phyloP scores from a whole-genome alignment of 2,329 filamentous ascomycete species.

The Aspergillus quadrilineatus region DNA sequence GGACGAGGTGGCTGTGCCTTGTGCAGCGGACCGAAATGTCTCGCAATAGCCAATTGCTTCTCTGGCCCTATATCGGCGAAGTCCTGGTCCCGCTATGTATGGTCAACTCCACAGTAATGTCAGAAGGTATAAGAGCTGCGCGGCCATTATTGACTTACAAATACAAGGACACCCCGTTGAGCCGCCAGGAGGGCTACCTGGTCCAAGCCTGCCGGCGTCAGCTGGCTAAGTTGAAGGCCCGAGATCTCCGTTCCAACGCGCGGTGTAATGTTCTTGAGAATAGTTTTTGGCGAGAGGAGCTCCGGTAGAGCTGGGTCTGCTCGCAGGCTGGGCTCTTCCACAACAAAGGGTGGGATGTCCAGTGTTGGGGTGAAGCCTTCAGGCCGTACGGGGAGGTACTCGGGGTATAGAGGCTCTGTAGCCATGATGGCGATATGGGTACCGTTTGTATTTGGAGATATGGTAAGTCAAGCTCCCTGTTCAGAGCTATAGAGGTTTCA shows the following conservation, averaged over 20 bases:
- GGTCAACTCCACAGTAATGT: not conserved
- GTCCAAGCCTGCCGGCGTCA: conserved; percentile 8
- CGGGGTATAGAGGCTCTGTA: conserved; percentile 10
- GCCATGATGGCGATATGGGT: conserved; percentile 3
- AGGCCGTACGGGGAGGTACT: conserved; percentile 10
- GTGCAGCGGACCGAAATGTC: conserved; percentile 12
- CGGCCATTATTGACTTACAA: conserved; percentile 2
- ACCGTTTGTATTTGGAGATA: not conserved
- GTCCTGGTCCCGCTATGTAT: conserved; percentile 11
- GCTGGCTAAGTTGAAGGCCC: conserved; percentile 8
- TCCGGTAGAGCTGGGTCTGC: conserved; percentile 8
- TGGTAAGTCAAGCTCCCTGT: not conserved
- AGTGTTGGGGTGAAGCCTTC: conserved; percentile 12
- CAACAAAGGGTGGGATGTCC: conserved; percentile 3
- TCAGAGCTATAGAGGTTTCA: not conserved
- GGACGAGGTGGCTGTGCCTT: not conserved
- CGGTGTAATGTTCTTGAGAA: conserved; percentile 8
- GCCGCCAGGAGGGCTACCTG: conserved; percentile 12
- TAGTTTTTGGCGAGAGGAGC: not conserved
- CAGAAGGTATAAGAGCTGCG: too few relatives aligned
- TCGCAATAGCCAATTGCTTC: conserved; percentile 7
- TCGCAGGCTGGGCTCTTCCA: conserved; percentile 4
- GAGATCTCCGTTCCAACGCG: conserved; percentile 11
- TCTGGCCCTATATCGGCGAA: conserved; percentile 13
- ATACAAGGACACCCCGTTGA: conserved; percentile 14